Percentiles rank a stretch among this genome's conserved stretches.
phyloP scores from a whole-genome alignment of 345 rosid species.

The Xanthoceras sorbifolium region DNA sequence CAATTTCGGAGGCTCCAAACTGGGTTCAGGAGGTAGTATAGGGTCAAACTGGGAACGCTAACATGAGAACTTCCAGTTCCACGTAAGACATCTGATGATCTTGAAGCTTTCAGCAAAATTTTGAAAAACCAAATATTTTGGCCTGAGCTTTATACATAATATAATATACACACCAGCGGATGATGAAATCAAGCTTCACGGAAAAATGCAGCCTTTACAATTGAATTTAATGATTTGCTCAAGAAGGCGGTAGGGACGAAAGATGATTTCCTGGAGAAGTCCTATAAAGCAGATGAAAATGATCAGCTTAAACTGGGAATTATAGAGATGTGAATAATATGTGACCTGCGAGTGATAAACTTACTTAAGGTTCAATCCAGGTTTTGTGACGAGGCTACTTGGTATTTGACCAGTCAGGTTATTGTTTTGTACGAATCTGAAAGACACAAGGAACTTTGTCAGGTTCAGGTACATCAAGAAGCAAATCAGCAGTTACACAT shows the following conservation, averaged over 20 bases:
- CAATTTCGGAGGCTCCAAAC: constrained; percentile 17
- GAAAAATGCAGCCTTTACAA: not conserved
- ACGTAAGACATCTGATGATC: not conserved
- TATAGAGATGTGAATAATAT: not conserved
- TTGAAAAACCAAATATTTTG: constrained; percentile 1
- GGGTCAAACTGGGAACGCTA: not conserved
- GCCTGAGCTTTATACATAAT: not conserved
- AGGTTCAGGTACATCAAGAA: constrained; percentile 21
- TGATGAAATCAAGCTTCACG: constrained; percentile 4
- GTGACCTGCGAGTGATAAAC: constrained; percentile 15
- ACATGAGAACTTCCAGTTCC: not conserved
- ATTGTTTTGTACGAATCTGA: constrained; percentile 88
- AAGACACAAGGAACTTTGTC: constrained; percentile 21
- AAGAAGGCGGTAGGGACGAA: constrained; percentile 36
- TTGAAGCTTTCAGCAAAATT: constrained; percentile 25
- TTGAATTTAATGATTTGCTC: constrained; percentile 15
- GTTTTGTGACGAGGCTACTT: constrained; percentile 46
- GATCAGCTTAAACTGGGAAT: constrained; percentile 23
- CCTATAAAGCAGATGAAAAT: constrained; percentile 33
- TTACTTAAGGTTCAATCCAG: constrained; percentile 64
- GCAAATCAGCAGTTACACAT: constrained; percentile 14
- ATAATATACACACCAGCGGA: not conserved
- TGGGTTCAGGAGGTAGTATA: constrained; percentile 9
- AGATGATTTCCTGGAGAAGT: constrained; percentile 47
- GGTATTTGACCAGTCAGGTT: constrained; percentile 77